Evolutionary conservation across 2,329 filamentous ascomycete species (phyloP).

Genomic region (Aspergillus aculeatinus): DNA sequence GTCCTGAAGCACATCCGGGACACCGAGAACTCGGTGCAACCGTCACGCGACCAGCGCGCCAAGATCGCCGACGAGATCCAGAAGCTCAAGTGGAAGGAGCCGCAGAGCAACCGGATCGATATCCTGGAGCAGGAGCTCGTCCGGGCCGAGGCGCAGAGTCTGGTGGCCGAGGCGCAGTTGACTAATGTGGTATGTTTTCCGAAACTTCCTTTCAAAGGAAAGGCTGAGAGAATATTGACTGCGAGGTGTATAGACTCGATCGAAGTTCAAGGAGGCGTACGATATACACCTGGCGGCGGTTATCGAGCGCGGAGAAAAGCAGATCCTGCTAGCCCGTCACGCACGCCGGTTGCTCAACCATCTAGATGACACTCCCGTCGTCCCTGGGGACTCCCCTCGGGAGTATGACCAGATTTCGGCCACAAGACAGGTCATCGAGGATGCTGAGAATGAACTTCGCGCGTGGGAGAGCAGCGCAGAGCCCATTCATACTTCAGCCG

Average conservation of each 20-base stretch:
- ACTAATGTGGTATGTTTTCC: constrained; percentile 75
- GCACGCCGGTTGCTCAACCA: constrained; percentile 80
- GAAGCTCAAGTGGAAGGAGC: constrained; percentile 88
- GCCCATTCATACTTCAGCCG: constrained; percentile 53
- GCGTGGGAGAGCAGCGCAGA: constrained; percentile 65
- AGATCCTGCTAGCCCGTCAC: constrained; percentile 89
- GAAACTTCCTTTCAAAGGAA: neutral
- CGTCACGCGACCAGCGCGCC: constrained; percentile 78
- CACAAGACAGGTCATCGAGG: constrained; percentile 83
- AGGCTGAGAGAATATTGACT: neutral
- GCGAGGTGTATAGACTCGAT: constrained; percentile 62
- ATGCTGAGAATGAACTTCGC: constrained; percentile 84
- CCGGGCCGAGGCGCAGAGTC: constrained; percentile 87
- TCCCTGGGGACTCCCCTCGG: constrained; percentile 77
- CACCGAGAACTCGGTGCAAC: constrained; percentile 92
- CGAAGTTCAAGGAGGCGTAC: constrained; percentile 95
- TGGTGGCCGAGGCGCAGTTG: constrained; percentile 94
- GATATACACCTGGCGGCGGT: constrained; percentile 83
- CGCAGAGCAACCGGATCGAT: constrained; percentile 74
- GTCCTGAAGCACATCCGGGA: constrained; percentile 91
- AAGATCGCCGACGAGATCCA: constrained; percentile 93
- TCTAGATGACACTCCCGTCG: constrained; percentile 84
- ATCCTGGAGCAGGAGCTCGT: constrained; percentile 95
- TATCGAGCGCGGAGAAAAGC: constrained; percentile 95
- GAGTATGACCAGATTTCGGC: constrained; percentile 65